Conservation (phyloP, 345 rosid species). For the Eucalyptus cloeziana region DNA sequence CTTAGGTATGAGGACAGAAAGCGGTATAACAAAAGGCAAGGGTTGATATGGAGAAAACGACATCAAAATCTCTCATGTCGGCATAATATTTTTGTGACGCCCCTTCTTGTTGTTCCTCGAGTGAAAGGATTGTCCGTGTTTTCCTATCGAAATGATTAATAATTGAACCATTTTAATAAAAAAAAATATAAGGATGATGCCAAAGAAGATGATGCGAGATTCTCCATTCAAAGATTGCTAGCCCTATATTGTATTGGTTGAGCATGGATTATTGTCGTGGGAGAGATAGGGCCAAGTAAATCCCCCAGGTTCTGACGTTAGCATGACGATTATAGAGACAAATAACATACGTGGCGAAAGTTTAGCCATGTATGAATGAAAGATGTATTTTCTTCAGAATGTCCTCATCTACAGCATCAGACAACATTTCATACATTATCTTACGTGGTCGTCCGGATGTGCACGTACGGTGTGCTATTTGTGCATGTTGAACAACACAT, state of each 20-base stretch:
- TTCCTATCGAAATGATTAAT: neutral
- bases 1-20: neutral
- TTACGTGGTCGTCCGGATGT: neutral
- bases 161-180: neutral
- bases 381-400: neutral
- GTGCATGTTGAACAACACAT: neutral
- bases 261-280: neutral
- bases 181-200: neutral
- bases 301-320: neutral
- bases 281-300: neutral
- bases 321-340: neutral
- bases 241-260: neutral
- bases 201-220: neutral
- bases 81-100: neutral
- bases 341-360: neutral
- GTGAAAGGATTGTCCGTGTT: neutral
- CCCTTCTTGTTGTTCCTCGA: neutral
- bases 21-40: neutral
- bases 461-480: neutral
- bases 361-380: neutral
- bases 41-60: neutral
- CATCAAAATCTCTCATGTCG: neutral
- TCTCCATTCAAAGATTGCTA: neutral
- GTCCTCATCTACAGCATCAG: neutral
- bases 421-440: neutral